These are phyloP conservation scores for Botrytis byssoidea DNA, from an alignment of 2,329 filamentous ascomycete genomes.

Conservation along the genomic window DNA sequence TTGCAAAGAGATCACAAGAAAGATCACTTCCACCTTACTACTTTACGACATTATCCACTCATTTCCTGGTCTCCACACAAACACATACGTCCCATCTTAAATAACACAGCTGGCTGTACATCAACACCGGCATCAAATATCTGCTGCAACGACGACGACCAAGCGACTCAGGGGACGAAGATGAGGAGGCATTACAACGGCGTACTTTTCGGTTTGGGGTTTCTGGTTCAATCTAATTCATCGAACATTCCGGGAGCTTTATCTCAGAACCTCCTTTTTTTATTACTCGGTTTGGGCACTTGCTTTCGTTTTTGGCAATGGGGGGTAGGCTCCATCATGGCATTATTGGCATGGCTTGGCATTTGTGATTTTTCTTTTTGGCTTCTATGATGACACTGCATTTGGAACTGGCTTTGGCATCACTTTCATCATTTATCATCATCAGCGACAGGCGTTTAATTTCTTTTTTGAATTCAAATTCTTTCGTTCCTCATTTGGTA, in stretches of 20 bases:
- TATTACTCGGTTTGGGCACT: slow-evolving; percentile 14
- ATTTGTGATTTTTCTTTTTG: slow-evolving; percentile 16
- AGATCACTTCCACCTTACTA: slow-evolving; percentile 10
- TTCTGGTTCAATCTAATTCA: slow-evolving; percentile 21
- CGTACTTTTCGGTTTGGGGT: slow-evolving; percentile 15
- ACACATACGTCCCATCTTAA: neutral
- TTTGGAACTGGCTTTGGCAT: slow-evolving; percentile 15
- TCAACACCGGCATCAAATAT: slow-evolving; percentile 14
- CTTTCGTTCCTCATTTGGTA: slow-evolving; percentile 15
- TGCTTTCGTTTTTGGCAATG: slow-evolving; percentile 18
- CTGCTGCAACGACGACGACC: slow-evolving; percentile 15
- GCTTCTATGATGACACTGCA: slow-evolving; percentile 19
- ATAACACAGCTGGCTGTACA: slow-evolving; percentile 15
- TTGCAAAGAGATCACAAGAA: slow-evolving; percentile 16
- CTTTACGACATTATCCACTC: slow-evolving; percentile 4
- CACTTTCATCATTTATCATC: slow-evolving; percentile 13
- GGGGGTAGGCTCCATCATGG: slow-evolving; percentile 17
- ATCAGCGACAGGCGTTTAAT: slow-evolving; percentile 22
- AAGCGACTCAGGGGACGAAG: slow-evolving; percentile 19
- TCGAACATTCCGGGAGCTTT: slow-evolving; percentile 19
- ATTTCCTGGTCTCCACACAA: slow-evolving; percentile 14
- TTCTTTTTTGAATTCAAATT: slow-evolving; percentile 15
- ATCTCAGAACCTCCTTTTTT: slow-evolving; percentile 8
- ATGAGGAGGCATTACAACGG: slow-evolving; percentile 19
- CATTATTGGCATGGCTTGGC: slow-evolving; percentile 20